Evolutionary conservation across 176 grass and related monocot genomes (phyloP).

Genomic region (Phragmites australis): DNA sequence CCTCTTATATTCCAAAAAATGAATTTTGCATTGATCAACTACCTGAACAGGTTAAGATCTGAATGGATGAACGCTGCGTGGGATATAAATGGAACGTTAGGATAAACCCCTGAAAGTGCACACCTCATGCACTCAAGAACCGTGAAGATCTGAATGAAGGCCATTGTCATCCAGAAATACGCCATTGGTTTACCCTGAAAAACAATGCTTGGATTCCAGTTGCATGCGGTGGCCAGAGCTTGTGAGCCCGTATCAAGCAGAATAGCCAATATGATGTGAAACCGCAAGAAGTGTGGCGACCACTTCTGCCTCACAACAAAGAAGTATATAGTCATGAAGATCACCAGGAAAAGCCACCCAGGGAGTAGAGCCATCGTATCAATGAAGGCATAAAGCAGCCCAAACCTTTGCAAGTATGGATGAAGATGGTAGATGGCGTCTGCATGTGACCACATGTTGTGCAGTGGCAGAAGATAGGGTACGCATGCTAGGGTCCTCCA

Average conservation of each 20-base stretch:
- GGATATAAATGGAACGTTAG: slow-evolving; percentile 71
- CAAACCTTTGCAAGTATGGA: slow-evolving; percentile 60
- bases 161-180: slow-evolving; percentile 74
- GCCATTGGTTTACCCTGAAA: slow-evolving; percentile 65
- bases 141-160: slow-evolving; percentile 74
- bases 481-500: slow-evolving; percentile 73
- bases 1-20: slow-evolving; percentile 22
- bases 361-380: slow-evolving; percentile 79
- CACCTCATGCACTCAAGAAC: slow-evolving; percentile 88
- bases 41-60: slow-evolving; percentile 79
- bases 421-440: slow-evolving; percentile 82
- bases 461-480: slow-evolving; percentile 82
- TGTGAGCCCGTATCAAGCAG: slow-evolving; percentile 77
- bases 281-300: slow-evolving; percentile 81
- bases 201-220: slow-evolving; percentile 70
- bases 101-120: slow-evolving; percentile 61
- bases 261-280: slow-evolving; percentile 79
- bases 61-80: slow-evolving; percentile 82
- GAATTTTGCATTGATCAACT: slow-evolving; percentile 21
- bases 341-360: slow-evolving; percentile 61
- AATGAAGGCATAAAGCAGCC: slow-evolving; percentile 65
- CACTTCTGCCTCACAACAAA: slow-evolving; percentile 77
- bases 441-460: slow-evolving; percentile 80
- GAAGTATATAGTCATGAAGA: slow-evolving; percentile 75
- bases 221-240: slow-evolving; percentile 57